phyloP scores from a whole-genome alignment of 441 rosid species.

The Erysimum pusillum region DNA sequence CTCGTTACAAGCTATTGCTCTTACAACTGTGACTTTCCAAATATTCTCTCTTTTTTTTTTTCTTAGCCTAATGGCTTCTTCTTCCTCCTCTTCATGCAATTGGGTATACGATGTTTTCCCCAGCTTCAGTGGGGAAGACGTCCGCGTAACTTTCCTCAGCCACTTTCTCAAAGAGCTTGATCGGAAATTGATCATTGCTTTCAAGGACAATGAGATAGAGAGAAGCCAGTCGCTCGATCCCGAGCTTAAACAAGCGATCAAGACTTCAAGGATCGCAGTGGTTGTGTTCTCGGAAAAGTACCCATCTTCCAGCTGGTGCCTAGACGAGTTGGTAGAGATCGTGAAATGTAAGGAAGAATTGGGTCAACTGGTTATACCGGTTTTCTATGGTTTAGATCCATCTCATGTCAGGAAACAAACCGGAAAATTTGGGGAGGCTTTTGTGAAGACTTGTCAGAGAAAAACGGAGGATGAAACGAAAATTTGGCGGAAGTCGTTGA shows the following conservation, averaged over 20 bases:
- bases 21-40: too few relatives aligned
- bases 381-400: conserved; percentile 32
- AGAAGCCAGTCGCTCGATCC: conserved; percentile 15
- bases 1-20: too few relatives aligned
- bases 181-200: conserved; percentile 18
- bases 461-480: not conserved
- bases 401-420: conserved; percentile 29
- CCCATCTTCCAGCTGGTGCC: conserved; percentile 11
- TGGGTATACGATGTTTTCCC: conserved; percentile 13
- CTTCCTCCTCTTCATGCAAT: too few relatives aligned
- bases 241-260: conserved; percentile 7
- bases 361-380: not conserved
- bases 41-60: too few relatives aligned
- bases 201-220: conserved; percentile 28
- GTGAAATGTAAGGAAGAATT: not conserved
- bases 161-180: conserved; percentile 10
- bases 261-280: conserved; percentile 7
- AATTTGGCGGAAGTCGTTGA: not conserved
- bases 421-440: conserved; percentile 17
- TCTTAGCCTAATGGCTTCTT: too few relatives aligned
- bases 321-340: conserved; percentile 21
- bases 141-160: too few relatives aligned
- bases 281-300: conserved; percentile 16
- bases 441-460: not conserved
- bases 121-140: conserved; percentile 16